A percentile compares a stretch with the other conserved stretches of the same genome.
phyloP scores from a whole-genome alignment of 2,329 filamentous ascomycete genomes.

The Pseudovirgaria hyperparasitica region DNA sequence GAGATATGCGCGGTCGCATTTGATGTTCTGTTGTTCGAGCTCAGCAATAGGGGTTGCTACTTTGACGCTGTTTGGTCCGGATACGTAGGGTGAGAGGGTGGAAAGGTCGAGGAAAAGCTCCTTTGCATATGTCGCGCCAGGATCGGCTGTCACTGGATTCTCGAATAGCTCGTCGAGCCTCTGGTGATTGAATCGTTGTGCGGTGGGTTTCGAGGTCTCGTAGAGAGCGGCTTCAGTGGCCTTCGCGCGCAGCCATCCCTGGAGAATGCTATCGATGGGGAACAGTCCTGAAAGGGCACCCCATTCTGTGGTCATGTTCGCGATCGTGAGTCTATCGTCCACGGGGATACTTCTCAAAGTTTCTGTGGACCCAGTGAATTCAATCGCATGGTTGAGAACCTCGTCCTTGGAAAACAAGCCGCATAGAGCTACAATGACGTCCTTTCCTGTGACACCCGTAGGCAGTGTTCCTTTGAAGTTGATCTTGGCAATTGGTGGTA shows the following conservation, averaged over 20 bases:
- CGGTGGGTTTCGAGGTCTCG: constrained; percentile 35
- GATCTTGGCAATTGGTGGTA: constrained; percentile 72
- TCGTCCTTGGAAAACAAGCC: constrained; percentile 77
- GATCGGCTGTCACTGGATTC: constrained; percentile 57
- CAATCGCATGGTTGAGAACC: constrained; percentile 81
- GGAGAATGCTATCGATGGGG: constrained; percentile 62
- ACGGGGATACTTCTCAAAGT: constrained; percentile 62
- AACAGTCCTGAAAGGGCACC: constrained; percentile 63
- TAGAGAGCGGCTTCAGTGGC: constrained; percentile 59
- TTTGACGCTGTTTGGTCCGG: constrained; percentile 87
- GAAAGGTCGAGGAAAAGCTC: constrained; percentile 69
- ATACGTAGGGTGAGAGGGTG: constrained; percentile 70
- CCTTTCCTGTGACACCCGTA: constrained; percentile 76
- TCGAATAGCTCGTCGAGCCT: constrained; percentile 55
- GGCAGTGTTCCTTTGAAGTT: constrained; percentile 66
- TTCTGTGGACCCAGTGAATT: constrained; percentile 70
- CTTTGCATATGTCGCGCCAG: constrained; percentile 71
- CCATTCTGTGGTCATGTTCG: constrained; percentile 78
- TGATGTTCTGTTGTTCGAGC: constrained; percentile 61
- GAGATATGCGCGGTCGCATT: constrained; percentile 72
- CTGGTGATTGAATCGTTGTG: constrained; percentile 56
- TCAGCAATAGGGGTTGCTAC: constrained; percentile 65
- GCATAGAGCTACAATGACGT: constrained; percentile 82
- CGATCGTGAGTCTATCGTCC: constrained; percentile 61
- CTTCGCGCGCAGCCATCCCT: constrained; percentile 63